Evolutionary conservation across 495 filamentous ascomycete species (phyloP).

Genomic region (Penicillium daleae): DNA sequence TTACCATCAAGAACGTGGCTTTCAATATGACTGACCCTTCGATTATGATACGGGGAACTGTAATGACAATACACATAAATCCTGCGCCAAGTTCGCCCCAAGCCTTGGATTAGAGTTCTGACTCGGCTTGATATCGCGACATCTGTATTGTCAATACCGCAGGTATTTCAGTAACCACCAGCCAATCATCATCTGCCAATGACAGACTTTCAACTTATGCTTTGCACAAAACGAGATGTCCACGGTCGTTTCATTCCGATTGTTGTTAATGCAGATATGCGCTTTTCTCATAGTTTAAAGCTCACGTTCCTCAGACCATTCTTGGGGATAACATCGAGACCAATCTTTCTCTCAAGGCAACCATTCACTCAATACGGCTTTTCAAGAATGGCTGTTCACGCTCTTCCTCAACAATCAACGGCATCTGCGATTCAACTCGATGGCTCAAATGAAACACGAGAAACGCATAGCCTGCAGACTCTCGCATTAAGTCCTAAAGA

Average conservation of each 20-base stretch:
- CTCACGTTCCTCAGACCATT: background rate
- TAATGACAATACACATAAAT: background rate
- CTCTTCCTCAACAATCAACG: background rate
- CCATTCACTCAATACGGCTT: background rate
- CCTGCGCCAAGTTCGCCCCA: background rate
- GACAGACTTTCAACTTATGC: conserved; percentile 18
- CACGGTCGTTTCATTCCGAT: background rate
- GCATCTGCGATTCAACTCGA: background rate
- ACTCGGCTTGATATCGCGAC: background rate
- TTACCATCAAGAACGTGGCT: background rate
- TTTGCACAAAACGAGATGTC: conserved; percentile 1
- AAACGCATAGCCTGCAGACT: background rate
- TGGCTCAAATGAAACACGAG: background rate
- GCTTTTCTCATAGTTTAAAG: conserved; percentile 3
- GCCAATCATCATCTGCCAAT: conserved; percentile 29
- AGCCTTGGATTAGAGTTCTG: background rate
- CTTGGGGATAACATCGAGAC: background rate
- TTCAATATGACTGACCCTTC: background rate
- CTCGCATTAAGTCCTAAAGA: conserved; percentile 49
- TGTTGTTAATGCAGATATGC: background rate
- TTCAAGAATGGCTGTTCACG: background rate
- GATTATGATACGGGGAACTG: background rate
- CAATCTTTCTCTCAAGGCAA: background rate
- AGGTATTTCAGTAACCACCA: background rate
- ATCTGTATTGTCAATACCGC: background rate